Percentiles rank a stretch among this genome's conserved stretches.
These are phyloP conservation scores for Pichia sp. DNA, from an alignment of 1,139 yeast genomes.

Conservation along the genomic window DNA sequence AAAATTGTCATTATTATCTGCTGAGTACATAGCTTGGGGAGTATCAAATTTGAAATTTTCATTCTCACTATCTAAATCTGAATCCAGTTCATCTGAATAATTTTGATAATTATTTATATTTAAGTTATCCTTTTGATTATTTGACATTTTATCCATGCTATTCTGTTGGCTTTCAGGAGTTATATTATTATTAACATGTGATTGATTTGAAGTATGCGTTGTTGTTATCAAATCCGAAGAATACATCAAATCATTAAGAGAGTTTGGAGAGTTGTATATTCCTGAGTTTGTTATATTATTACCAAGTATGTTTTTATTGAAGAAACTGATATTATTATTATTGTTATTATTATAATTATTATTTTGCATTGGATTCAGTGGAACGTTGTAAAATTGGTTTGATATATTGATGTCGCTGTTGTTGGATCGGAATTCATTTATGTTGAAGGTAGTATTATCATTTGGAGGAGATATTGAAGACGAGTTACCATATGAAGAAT, in stretches of 20 bases:
- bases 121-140: not conserved
- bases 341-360: too few relatives aligned
- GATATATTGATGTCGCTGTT: not conserved
- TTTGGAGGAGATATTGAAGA: constrained; percentile 14
- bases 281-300: constrained; percentile 3
- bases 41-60: constrained; percentile 6
- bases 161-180: constrained; percentile 12
- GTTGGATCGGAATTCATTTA: constrained; percentile 2
- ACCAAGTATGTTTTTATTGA: constrained; percentile 7
- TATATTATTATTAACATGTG: constrained; percentile 9
- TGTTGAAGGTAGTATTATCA: not conserved
- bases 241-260: constrained; percentile 10
- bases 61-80: constrained; percentile 15
- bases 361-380: constrained; percentile 1
- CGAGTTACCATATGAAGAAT: not conserved
- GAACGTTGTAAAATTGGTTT: not conserved
- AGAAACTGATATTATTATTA: constrained; percentile 10
- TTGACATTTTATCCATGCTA: not conserved
- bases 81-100: constrained; percentile 17
- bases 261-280: constrained; percentile 11
- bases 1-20: not conserved
- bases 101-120: not conserved
- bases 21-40: constrained; percentile 14
- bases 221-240: constrained; percentile 8
- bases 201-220: constrained; percentile 15